phyloP scores from a whole-genome alignment of 2,329 filamentous ascomycete species.

The Colletotrichum scovillei region DNA sequence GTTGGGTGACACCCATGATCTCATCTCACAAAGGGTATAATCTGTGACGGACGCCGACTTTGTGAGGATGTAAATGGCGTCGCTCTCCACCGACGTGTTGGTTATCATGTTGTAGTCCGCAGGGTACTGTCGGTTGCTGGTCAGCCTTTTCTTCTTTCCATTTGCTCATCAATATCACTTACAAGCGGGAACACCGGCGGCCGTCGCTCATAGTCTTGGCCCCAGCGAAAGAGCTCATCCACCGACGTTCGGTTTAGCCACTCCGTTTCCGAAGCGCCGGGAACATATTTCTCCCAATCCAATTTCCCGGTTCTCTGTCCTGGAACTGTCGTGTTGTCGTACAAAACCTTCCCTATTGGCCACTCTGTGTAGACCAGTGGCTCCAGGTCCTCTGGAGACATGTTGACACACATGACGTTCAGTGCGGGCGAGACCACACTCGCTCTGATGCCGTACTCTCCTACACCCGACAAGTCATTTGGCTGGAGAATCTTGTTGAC shows the following conservation, averaged over 20 bases:
- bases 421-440: slow-evolving; percentile 77
- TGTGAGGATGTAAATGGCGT: slow-evolving; percentile 75
- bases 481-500: slow-evolving; percentile 79
- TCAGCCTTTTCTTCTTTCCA: background rate
- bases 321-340: slow-evolving; percentile 45
- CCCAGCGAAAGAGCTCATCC: slow-evolving; percentile 79
- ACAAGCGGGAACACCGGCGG: slow-evolving; percentile 64
- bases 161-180: slow-evolving; percentile 39
- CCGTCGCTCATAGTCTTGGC: slow-evolving; percentile 58
- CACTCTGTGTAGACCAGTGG: slow-evolving; percentile 75
- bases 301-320: slow-evolving; percentile 46
- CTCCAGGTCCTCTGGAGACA: slow-evolving; percentile 67
- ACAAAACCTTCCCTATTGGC: slow-evolving; percentile 53
- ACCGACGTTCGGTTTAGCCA: slow-evolving; percentile 69
- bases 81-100: slow-evolving; percentile 59
- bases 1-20: slow-evolving; percentile 70
- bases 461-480: slow-evolving; percentile 70
- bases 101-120: slow-evolving; percentile 73
- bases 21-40: slow-evolving; percentile 77
- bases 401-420: slow-evolving; percentile 79
- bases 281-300: slow-evolving; percentile 54
- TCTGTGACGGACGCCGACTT: slow-evolving; percentile 54
- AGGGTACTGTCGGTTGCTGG: slow-evolving; percentile 57
- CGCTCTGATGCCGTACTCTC: slow-evolving; percentile 75
- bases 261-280: slow-evolving; percentile 43